Evolutionary conservation across 805 yeast genomes (phyloP), one percentile per base, ranked within the genome.

Genomic region (Candida mattraensis): DNA sequence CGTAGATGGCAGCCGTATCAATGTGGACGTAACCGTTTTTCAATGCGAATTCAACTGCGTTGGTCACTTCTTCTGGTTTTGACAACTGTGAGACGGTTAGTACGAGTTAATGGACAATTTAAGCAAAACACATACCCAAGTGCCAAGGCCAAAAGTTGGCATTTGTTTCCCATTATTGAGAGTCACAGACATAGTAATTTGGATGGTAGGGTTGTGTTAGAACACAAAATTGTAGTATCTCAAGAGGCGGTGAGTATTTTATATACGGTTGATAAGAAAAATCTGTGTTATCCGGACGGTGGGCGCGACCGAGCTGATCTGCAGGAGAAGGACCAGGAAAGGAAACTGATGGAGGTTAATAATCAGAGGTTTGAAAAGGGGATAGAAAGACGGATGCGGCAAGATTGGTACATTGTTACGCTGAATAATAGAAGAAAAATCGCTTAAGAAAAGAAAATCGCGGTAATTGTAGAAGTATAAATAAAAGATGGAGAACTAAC

Each of bases 1-100:
- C 64, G 61, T 84, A 85, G 32, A 70, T 69, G 25, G 78, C 76
- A 20, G 94, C 93, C 14, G 87, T 76, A 59, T 85, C 94, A 45
- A 86, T 80, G 58, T 85, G 94, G 46, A 77, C 72, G 64, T 83
- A 83, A 19, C 91, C 91, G 31, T 69, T 67, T 45, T 80, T 61
- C 40, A 81, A 55, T 7, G 94, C 94, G 21, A 68, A 53, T 30
- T 64, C 57, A 30, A 80, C 86, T 22, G 91, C 74, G 18, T 67
- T 61, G 51, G 67, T 64, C 23, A 77, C 86, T 20, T 70, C 74
- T 21, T 71, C 70, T 55, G 37, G 82, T 18, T 39, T 25, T 16
- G 47, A 22, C 65, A n/a, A n/a, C n/a, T n/a, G n/a, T 8, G 23
- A 20, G 23, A 11, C 23, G 8, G 23, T 20, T 20, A 11, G 23